Evolutionary conservation across 1,284 basidiomycete species (phyloP), one percentile per base, ranked within the genome.

Genomic region (Naganishia sp.): DNA sequence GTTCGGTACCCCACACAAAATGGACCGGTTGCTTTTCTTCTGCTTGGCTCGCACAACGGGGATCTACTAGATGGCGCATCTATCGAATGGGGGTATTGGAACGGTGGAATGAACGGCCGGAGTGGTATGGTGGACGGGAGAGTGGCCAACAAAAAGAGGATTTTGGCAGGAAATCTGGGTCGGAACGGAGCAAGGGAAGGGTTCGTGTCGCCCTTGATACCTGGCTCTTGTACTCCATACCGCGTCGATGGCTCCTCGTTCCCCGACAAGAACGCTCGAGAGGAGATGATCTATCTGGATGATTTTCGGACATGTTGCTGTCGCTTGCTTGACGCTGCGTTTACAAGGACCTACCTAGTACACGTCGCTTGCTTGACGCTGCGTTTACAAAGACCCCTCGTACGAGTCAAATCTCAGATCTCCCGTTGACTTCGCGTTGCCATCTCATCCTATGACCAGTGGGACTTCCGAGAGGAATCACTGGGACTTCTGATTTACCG

Each of bases 231-330:
- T 61, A 61, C 49, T 18, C 48, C 48, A 18, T 61, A 28, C 36
- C 49, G 23, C 36, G 49, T 61, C 48, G 59, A 44, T 36, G 33
- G 36, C 42, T 28, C n/a, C 25, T 18, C 23, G 36, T 50, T 23
- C 23, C 23, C 39, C 3, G 48, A 44, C 39, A 36, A 42, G 48
- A 25, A 11, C 43, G 11, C 49, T 50, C 36, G 36, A 50, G 48
- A 23, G 36, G 42, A 23, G 59, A 61, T 61, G 59, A 61, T 61
- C 59, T 61, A 61, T 61, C 23, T 42, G 59, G 23, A 52, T 61
- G 48, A 52, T 42, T 61, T 61, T 61, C 59, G 59, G 48, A 52
- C 45, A 42, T 53, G 50, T 46, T 18, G n/a, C 33, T 36, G 10
- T 39, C 10, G 36, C 36, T 39, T 39, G 36, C 28, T 39, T 7